A percentile compares a stretch with the other conserved stretches of the same genome.
These are phyloP conservation scores for Fusarium mexicanum DNA, from an alignment of 2,329 filamentous ascomycete genomes.

Conservation along the genomic window DNA sequence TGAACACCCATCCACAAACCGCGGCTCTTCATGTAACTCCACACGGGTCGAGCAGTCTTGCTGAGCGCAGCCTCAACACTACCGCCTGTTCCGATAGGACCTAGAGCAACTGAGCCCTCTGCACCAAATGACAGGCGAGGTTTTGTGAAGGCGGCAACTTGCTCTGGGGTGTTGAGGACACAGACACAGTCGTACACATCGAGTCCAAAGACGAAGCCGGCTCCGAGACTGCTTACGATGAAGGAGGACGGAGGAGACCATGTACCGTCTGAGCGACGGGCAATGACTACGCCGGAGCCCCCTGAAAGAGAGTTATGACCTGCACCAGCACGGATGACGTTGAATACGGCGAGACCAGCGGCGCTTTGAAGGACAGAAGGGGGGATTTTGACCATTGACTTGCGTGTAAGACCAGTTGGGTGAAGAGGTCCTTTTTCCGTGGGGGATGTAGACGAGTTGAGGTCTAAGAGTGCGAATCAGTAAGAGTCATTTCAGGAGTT, in stretches of 20 bases:
- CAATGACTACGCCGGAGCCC: conserved; percentile 68
- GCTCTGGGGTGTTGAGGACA: conserved; percentile 75
- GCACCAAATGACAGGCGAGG: conserved; percentile 74
- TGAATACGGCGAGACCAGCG: conserved; percentile 71
- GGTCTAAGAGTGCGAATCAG: conserved; percentile 8
- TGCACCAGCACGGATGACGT: conserved; percentile 68
- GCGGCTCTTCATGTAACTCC: conserved; percentile 83
- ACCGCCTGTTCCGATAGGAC: conserved; percentile 68
- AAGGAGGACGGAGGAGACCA: conserved; percentile 82
- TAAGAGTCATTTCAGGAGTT: too few relatives aligned
- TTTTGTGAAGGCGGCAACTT: conserved; percentile 73
- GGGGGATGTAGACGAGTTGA: conserved; percentile 32
- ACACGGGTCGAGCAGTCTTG: conserved; percentile 67
- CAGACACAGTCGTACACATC: conserved; percentile 82
- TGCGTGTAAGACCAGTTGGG: conserved; percentile 46
- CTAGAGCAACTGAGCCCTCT: conserved; percentile 73
- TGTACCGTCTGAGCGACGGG: conserved; percentile 64
- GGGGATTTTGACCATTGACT: conserved; percentile 52
- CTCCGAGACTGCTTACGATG: conserved; percentile 73
- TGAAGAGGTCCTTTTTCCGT: conserved; percentile 42
- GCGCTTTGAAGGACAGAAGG: conserved; percentile 61
- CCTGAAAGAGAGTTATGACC: conserved; percentile 66
- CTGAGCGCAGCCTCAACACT: conserved; percentile 56
- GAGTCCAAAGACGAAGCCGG: conserved; percentile 77
- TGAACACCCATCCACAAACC: conserved; percentile 83